These are phyloP conservation scores for Dictyostelium discoideum DNA, from an alignment of 78 protist species.

Conservation along the genomic window DNA sequence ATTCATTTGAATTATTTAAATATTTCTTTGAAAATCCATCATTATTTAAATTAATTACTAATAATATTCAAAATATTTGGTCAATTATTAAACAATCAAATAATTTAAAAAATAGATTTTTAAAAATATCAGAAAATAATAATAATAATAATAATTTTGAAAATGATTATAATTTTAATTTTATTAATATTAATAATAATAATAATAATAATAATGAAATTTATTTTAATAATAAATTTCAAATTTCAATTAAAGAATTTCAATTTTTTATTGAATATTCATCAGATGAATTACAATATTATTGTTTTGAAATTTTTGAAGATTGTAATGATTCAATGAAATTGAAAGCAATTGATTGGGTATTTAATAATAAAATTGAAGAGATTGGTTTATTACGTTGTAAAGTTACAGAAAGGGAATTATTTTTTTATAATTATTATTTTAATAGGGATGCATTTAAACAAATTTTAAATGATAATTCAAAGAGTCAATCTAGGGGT, in stretches of 20 bases:
- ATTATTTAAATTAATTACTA: neutral
- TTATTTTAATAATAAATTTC: too few relatives aligned
- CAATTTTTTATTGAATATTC: neutral
- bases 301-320: constrained; percentile 5
- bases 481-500: neutral
- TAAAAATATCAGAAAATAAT: neutral
- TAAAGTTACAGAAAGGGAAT: neutral
- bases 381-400: neutral
- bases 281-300: neutral
- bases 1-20: neutral
- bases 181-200: neutral
- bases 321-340: neutral
- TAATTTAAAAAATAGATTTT: neutral
- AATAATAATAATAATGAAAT: neutral
- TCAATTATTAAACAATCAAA: constrained; percentile 6
- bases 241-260: neutral
- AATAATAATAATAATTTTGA: neutral
- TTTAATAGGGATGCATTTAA: neutral
- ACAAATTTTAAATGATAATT: neutral
- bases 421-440: constrained; percentile 1
- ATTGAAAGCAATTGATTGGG: neutral
- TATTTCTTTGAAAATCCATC: neutral
- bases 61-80: constrained; percentile 2
- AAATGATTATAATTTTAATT: neutral
- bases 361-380: neutral